Evolutionary conservation across 495 filamentous ascomycete genomes (phyloP).

Genomic region (Friedmanniomyces endolithicus): DNA sequence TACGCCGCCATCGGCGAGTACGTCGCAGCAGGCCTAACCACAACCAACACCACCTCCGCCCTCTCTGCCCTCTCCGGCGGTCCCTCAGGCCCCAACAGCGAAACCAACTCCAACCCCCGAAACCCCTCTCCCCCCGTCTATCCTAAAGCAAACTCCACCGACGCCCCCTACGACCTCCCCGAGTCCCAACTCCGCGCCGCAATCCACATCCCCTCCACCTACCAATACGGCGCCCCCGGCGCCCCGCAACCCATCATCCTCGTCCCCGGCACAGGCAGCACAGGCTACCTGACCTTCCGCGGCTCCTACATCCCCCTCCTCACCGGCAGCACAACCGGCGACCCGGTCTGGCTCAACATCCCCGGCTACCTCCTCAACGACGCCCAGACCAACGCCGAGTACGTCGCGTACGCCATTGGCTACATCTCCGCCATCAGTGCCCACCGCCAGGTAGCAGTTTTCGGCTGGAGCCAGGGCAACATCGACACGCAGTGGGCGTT

Average conservation of each 20-base stretch:
- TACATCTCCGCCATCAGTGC: slow-evolving; percentile 34
- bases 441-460: slow-evolving; percentile 27
- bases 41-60: neutral
- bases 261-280: slow-evolving; percentile 37
- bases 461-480: slow-evolving; percentile 41
- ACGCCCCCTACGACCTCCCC: slow-evolving; percentile 34
- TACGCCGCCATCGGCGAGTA: slow-evolving; percentile 5
- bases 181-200: slow-evolving; percentile 31
- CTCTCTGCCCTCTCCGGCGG: slow-evolving; percentile 1
- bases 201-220: slow-evolving; percentile 36
- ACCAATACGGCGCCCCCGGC: slow-evolving; percentile 29
- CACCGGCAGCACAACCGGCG: slow-evolving; percentile 24
- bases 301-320: slow-evolving; percentile 37
- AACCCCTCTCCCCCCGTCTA: slow-evolving; percentile 22
- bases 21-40: slow-evolving; percentile 6
- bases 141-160: slow-evolving; percentile 24
- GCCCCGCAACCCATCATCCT: slow-evolving; percentile 32
- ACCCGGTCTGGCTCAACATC: slow-evolving; percentile 41
- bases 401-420: slow-evolving; percentile 32
- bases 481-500: slow-evolving; percentile 39
- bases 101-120: slow-evolving; percentile 16
- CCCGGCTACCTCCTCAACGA: slow-evolving; percentile 33
- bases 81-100: slow-evolving; percentile 11
- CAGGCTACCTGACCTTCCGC: slow-evolving; percentile 29
- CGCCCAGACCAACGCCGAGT: slow-evolving; percentile 34